These are phyloP conservation scores for Calonectria fujianensis DNA, from an alignment of 2,329 filamentous ascomycete species.

Conservation along the genomic window DNA sequence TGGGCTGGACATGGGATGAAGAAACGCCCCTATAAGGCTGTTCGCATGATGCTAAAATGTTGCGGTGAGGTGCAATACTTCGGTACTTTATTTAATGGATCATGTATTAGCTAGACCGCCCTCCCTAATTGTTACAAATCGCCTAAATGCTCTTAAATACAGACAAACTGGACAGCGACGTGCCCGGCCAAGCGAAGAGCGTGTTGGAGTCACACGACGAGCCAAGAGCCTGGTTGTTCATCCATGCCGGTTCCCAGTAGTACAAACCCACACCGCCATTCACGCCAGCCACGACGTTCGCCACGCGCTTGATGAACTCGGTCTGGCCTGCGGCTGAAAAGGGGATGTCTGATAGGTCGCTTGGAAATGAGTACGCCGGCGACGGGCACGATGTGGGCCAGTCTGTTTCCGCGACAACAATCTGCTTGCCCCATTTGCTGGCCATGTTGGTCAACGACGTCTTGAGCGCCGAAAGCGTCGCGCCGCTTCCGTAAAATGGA, in stretches of 20 bases:
- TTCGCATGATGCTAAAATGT: conserved; percentile 7
- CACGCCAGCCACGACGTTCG: conserved; percentile 71
- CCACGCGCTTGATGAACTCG: conserved; percentile 76
- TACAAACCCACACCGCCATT: conserved; percentile 76
- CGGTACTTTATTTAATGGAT: background rate
- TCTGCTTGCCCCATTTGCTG: conserved; percentile 76
- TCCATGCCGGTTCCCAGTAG: conserved; percentile 85
- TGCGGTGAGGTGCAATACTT: background rate
- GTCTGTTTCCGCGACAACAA: conserved; percentile 82
- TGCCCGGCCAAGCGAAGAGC: conserved; percentile 74
- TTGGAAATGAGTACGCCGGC: conserved; percentile 75
- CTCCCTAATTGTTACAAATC: background rate
- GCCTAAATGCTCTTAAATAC: conserved; percentile 71
- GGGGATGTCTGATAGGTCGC: conserved; percentile 75
- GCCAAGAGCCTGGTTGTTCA: conserved; percentile 78
- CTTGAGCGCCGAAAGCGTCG: conserved; percentile 75
- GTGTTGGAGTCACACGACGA: conserved; percentile 80
- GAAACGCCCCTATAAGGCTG: background rate
- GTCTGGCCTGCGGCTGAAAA: conserved; percentile 78
- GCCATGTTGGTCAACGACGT: conserved; percentile 75
- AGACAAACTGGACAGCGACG: conserved; percentile 73
- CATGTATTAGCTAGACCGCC: background rate
- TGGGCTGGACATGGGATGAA: conserved; percentile 16
- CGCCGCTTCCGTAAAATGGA: conserved; percentile 79
- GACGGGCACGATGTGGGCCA: conserved; percentile 80